Evolutionary conservation across 1,139 yeast species (phyloP).

Genomic region (Hyphopichia wangnamkhiaoensis): DNA sequence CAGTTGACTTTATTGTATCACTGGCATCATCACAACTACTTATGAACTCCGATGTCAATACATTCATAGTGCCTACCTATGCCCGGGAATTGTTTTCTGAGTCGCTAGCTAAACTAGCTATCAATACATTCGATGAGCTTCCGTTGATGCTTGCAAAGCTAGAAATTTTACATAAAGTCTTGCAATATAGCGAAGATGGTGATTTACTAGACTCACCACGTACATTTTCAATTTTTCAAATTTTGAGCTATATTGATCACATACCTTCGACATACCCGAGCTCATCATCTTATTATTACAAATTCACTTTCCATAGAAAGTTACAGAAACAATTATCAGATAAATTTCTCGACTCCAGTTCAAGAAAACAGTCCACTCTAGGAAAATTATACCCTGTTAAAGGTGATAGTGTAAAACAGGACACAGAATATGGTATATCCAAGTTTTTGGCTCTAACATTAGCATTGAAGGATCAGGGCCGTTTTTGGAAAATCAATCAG

Average conservation of each 20-base stretch:
- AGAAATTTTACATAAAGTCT: conserved; percentile 53
- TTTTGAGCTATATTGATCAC: conserved; percentile 35
- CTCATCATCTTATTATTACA: no score
- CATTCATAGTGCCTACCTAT: conserved; percentile 36
- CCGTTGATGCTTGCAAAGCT: conserved; percentile 40
- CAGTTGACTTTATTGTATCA: conserved; percentile 35
- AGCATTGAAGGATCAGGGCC: conserved; percentile 48
- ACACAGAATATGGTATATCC: conserved; percentile 20
- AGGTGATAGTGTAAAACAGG: conserved; percentile 9
- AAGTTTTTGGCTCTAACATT: conserved; percentile 46
- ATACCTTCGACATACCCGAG: not conserved
- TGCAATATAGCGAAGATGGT: conserved; percentile 51
- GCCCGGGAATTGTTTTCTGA: conserved; percentile 35
- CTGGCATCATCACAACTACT: conserved; percentile 41
- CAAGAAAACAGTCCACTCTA: conserved; percentile 13
- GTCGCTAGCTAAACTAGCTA: conserved; percentile 30
- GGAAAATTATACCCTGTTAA: conserved; percentile 14
- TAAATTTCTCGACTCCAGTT: conserved; percentile 15
- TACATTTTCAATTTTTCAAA: conserved; percentile 50
- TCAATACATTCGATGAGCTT: conserved; percentile 33
- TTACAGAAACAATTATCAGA: not conserved
- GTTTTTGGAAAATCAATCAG: conserved; percentile 43
- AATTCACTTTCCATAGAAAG: not conserved
- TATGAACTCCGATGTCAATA: conserved; percentile 37
- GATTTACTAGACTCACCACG: conserved; percentile 41